Conservation (phyloP, 2,329 filamentous ascomycete species). For the Diaporthe aspalathi region DNA sequence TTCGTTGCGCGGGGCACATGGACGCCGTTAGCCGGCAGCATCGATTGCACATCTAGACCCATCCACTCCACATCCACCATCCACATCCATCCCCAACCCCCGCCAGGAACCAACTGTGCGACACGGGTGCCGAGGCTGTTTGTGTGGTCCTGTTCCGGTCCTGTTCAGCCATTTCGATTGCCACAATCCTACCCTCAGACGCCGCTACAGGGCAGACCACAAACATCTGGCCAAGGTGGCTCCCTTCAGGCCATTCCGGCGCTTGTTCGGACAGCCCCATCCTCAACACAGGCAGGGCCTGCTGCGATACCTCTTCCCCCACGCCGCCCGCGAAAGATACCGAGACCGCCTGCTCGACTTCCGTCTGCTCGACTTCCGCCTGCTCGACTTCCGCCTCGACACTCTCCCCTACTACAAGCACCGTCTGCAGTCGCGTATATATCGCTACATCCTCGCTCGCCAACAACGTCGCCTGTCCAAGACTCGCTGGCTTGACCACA, state of each 20-base stretch:
- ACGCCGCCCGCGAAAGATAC: conserved; percentile 69
- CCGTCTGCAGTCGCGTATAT: conserved; percentile 79
- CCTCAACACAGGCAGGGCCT: conserved; percentile 61
- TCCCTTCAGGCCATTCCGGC: conserved; percentile 55
- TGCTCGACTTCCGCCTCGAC: conserved; percentile 79
- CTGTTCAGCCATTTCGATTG: not conserved
- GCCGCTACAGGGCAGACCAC: conserved; percentile 3
- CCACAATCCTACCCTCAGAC: not conserved
- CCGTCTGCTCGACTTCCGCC: conserved; percentile 75
- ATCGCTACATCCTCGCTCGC: conserved; percentile 75
- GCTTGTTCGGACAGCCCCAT: conserved; percentile 47
- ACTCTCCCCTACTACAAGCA: conserved; percentile 78
- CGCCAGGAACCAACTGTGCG: not conserved
- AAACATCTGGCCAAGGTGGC: conserved; percentile 53
- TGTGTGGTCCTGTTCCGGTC: not conserved
- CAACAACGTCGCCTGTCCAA: conserved; percentile 66
- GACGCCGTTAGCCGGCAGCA: not conserved
- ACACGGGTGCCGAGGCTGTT: conserved; percentile 23
- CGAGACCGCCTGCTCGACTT: conserved; percentile 76
- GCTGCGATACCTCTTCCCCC: conserved; percentile 77
- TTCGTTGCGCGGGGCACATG: not conserved
- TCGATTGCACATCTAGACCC: not conserved
- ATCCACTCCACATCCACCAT: no score
- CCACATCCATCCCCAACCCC: no score
- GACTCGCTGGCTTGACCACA: conserved; percentile 58